Evolutionary conservation across 306 rosid genomes (phyloP).

Genomic region (Cicer bijugum): DNA sequence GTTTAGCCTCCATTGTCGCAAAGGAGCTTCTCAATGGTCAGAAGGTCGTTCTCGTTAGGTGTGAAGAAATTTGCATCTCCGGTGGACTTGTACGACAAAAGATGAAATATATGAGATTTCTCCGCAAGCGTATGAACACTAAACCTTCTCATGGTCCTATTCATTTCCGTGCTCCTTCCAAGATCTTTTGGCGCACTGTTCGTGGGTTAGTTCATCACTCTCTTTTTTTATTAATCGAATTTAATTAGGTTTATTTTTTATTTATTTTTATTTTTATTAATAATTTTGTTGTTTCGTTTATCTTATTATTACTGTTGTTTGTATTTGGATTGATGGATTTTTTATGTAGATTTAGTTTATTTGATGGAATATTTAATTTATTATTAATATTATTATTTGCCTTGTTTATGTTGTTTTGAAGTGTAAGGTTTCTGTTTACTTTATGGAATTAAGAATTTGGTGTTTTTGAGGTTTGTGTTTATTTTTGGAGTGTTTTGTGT

Average conservation of each 20-base stretch:
- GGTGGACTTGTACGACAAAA: background rate
- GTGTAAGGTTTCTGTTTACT: too few species aligned
- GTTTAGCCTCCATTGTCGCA: background rate
- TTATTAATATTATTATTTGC: too few species aligned
- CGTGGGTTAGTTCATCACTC: background rate
- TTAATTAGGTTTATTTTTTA: background rate
- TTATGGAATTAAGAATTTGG: too few species aligned
- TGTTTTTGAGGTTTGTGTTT: background rate
- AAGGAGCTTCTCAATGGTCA: slow-evolving; percentile 10
- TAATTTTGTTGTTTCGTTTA: too few species aligned
- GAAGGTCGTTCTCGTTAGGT: background rate
- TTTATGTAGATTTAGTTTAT: background rate
- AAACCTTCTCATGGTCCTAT: slow-evolving; percentile 20
- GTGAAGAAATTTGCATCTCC: background rate
- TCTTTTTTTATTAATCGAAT: background rate
- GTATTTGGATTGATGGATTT: background rate
- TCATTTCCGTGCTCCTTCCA: background rate
- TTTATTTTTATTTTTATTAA: too few species aligned
- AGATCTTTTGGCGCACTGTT: slow-evolving; percentile 23
- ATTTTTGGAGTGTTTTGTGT: background rate
- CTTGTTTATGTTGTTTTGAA: too few species aligned
- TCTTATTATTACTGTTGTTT: too few species aligned
- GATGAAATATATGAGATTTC: background rate
- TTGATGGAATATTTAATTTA: background rate
- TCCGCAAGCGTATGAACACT: slow-evolving; percentile 4